A percentile compares a stretch with the other conserved stretches of the same genome.
Conservation (phyloP, 495 filamentous ascomycete genomes). For the Entonaema liquescens region DNA sequence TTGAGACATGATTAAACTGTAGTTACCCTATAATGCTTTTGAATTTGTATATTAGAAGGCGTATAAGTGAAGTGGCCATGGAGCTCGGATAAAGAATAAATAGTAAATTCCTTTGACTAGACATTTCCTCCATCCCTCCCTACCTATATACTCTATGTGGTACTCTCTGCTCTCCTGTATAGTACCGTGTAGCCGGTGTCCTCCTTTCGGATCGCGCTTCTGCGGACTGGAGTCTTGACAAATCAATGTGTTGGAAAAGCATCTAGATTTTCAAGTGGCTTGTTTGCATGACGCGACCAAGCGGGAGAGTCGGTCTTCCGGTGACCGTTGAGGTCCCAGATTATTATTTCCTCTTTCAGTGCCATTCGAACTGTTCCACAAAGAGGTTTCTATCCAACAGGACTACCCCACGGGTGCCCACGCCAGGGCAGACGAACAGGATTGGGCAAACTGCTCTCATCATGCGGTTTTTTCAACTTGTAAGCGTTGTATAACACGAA, state of each 20-base stretch:
- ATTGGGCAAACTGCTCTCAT: background rate
- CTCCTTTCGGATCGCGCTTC: background rate
- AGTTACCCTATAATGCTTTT: too few species aligned
- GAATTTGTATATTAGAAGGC: background rate
- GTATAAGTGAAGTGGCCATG: background rate
- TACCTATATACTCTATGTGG: too few species aligned
- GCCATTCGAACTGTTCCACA: background rate
- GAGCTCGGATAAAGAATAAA: background rate
- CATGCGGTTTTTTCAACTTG: background rate
- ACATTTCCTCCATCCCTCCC: background rate
- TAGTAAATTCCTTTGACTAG: background rate
- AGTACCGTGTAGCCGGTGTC: background rate
- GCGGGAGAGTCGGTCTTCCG: conserved; percentile 23
- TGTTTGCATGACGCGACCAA: conserved; percentile 17
- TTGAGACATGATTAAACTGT: conserved; percentile 35
- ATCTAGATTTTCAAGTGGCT: background rate
- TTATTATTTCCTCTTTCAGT: conserved; percentile 9
- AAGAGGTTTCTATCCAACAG: background rate
- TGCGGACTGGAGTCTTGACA: too few species aligned
- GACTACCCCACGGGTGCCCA: background rate
- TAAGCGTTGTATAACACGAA: background rate
- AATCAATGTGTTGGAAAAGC: background rate
- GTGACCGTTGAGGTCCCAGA: conserved; percentile 5
- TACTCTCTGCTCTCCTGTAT: too few species aligned
- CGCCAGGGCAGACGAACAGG: background rate